phyloP scores from a whole-genome alignment of 1,139 yeast genomes.

The Kurtzmaniella natalensis region DNA sequence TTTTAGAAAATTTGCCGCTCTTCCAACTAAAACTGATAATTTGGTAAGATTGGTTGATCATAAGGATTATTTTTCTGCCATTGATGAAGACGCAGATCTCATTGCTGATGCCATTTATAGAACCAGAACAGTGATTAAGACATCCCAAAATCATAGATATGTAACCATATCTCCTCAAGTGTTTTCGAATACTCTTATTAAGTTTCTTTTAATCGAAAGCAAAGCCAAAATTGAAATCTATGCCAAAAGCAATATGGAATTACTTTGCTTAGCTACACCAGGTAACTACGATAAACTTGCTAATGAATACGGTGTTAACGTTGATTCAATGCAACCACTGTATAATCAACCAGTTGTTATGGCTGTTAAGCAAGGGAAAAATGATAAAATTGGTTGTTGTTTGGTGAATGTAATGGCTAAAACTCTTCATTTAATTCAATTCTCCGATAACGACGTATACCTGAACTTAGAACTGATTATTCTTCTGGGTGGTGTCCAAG shows the following conservation, averaged over 20 bases:
- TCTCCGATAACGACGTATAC: constrained; percentile 80
- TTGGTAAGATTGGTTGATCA: constrained; percentile 68
- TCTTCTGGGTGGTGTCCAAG: constrained; percentile 87
- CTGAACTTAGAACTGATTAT: constrained; percentile 81
- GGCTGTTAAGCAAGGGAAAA: constrained; percentile 55
- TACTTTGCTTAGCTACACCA: constrained; percentile 72
- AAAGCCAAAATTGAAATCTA: constrained; percentile 77
- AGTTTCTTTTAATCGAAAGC: constrained; percentile 60
- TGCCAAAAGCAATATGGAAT: constrained; percentile 54
- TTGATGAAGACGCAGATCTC: constrained; percentile 74
- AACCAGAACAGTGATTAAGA: constrained; percentile 74
- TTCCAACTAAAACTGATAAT: constrained; percentile 43
- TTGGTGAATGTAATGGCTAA: constrained; percentile 71
- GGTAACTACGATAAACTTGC: constrained; percentile 66
- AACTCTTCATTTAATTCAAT: constrained; percentile 69
- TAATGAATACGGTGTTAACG: constrained; percentile 43
- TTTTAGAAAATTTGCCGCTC: constrained; percentile 50
- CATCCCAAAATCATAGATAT: constrained; percentile 51
- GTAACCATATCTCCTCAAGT: constrained; percentile 79
- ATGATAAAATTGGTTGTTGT: constrained; percentile 66
- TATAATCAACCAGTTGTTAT: constrained; percentile 71
- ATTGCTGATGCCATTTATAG: constrained; percentile 83
- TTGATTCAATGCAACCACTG: constrained; percentile 64
- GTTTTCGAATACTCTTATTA: constrained; percentile 56
- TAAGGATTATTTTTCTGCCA: constrained; percentile 71